These are phyloP conservation scores for Suillus decipiens DNA, from an alignment of 768 basidiomycete species.

Conservation along the genomic window DNA sequence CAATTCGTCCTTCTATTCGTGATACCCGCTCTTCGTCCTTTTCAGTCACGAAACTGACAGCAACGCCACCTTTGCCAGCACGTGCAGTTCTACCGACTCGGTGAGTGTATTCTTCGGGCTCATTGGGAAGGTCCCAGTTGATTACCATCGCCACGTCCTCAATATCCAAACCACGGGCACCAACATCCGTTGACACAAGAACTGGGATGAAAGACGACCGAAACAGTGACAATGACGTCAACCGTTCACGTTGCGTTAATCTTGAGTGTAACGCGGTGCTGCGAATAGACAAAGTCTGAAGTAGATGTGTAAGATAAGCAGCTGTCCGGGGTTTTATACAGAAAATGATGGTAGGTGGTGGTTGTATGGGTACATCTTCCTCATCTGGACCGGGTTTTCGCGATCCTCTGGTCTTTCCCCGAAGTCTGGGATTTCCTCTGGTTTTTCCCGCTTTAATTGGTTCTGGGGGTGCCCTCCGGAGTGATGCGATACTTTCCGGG, in stretches of 20 bases:
- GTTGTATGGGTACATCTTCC: constrained; percentile 62
- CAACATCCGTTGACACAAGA: constrained; percentile 93
- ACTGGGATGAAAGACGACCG: constrained; percentile 86
- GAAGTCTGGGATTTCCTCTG: constrained; percentile 24
- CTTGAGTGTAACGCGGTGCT: constrained; percentile 91
- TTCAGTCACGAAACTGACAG: constrained; percentile 94
- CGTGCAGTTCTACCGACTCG: constrained; percentile 93
- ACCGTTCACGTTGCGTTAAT: constrained; percentile 87
- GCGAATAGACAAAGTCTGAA: constrained; percentile 79
- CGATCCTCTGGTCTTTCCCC: constrained; percentile 30
- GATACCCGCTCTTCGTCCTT: constrained; percentile 83
- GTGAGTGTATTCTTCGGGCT: constrained; percentile 94
- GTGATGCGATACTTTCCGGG: constrained; percentile 70
- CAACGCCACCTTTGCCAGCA: constrained; percentile 85
- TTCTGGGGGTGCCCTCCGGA: constrained; percentile 66
- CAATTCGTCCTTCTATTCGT: constrained; percentile 82
- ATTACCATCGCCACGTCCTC: constrained; percentile 95
- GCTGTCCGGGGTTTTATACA: constrained; percentile 83
- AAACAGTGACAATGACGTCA: constrained; percentile 84
- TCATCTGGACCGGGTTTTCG: constrained; percentile 34
- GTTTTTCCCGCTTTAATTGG: constrained; percentile 37
- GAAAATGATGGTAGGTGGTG: constrained; percentile 97
- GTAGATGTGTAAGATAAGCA: constrained; percentile 80
- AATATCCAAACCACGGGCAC: constrained; percentile 92
- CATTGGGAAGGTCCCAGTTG: constrained; percentile 94